These are phyloP conservation scores for Saussurea involucrata DNA, from an alignment of 129 eudicot species.

Conservation along the genomic window DNA sequence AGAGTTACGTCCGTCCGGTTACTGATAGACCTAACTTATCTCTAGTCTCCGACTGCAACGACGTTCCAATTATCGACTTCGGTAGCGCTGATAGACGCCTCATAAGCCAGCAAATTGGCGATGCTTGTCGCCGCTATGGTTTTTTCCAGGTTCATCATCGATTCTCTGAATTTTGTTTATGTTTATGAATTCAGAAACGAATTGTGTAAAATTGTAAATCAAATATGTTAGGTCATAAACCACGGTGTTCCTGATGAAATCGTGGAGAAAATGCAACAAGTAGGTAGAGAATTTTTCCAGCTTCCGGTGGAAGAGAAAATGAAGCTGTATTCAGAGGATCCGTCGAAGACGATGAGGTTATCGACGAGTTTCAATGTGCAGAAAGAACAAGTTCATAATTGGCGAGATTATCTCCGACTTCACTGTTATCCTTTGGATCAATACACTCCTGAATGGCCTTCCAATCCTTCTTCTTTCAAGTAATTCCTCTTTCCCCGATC, in stretches of 20 bases:
- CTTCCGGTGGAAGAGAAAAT: constrained; percentile 82
- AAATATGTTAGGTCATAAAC: constrained; percentile 51
- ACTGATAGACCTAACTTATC: constrained; percentile 68
- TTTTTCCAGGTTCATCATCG: constrained; percentile 63
- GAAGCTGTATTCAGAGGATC: constrained; percentile 83
- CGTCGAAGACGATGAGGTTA: constrained; percentile 67
- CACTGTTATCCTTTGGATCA: constrained; percentile 82
- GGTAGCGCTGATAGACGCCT: constrained; percentile 27
- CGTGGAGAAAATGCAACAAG: constrained; percentile 53
- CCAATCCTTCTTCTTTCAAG: constrained; percentile 81
- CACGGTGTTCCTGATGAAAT: constrained; percentile 64
- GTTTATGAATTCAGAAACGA: not conserved
- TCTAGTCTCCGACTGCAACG: constrained; percentile 40
- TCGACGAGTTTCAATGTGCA: constrained; percentile 80
- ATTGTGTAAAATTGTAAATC: not conserved
- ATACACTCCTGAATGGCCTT: constrained; percentile 74
- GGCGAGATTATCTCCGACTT: constrained; percentile 93
- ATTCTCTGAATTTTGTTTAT: not conserved
- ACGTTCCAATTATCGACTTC: constrained; percentile 72
- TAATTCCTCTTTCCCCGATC: constrained; percentile 19
- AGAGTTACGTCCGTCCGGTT: constrained; percentile 75
- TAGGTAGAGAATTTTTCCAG: constrained; percentile 58
- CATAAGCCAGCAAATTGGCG: constrained; percentile 42
- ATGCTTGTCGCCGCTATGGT: constrained; percentile 60
- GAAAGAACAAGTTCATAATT: constrained; percentile 76